phyloP scores from a whole-genome alignment of 2,329 filamentous ascomycete genomes.

The Botrytis galanthina region DNA sequence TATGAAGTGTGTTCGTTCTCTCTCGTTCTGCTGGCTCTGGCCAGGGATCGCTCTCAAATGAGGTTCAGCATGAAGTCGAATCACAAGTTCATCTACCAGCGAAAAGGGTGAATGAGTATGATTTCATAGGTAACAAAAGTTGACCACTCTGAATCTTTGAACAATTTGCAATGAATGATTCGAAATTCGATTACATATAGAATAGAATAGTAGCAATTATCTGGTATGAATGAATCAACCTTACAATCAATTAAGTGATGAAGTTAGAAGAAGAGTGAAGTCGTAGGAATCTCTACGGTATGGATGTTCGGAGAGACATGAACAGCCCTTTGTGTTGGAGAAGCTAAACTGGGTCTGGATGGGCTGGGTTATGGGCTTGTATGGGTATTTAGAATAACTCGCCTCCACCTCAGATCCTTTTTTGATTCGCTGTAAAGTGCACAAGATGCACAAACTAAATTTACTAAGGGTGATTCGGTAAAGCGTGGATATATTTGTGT shows the following conservation, averaged over 20 bases:
- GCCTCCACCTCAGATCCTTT: slow-evolving; percentile 10
- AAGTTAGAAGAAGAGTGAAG: slow-evolving; percentile 14
- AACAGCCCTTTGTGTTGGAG: slow-evolving; percentile 17
- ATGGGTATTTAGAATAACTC: slow-evolving; percentile 10
- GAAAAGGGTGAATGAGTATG: slow-evolving; percentile 10
- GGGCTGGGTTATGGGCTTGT: slow-evolving; percentile 2
- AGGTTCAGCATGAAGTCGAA: slow-evolving; percentile 21
- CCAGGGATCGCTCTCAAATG: slow-evolving; percentile 12
- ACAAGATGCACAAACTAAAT: slow-evolving; percentile 14
- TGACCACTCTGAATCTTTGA: neutral
- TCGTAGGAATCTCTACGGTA: slow-evolving; percentile 2
- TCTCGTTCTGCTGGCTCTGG: slow-evolving; percentile 14
- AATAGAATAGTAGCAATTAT: neutral
- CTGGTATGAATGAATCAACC: slow-evolving; percentile 2
- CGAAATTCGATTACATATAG: neutral
- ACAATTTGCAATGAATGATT: slow-evolving; percentile 10
- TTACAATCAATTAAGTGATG: slow-evolving; percentile 11
- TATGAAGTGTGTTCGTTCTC: neutral
- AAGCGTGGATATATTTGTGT: slow-evolving; percentile 1
- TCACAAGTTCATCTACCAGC: slow-evolving; percentile 9
- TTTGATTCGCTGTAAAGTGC: slow-evolving; percentile 15
- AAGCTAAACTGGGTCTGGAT: slow-evolving; percentile 13
- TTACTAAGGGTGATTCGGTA: slow-evolving; percentile 3
- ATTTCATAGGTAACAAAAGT: neutral
- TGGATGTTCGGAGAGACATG: slow-evolving; percentile 14